These are phyloP conservation scores for Zygoascus flipseniorum DNA, from an alignment of 805 yeast genomes.

Conservation along the genomic window DNA sequence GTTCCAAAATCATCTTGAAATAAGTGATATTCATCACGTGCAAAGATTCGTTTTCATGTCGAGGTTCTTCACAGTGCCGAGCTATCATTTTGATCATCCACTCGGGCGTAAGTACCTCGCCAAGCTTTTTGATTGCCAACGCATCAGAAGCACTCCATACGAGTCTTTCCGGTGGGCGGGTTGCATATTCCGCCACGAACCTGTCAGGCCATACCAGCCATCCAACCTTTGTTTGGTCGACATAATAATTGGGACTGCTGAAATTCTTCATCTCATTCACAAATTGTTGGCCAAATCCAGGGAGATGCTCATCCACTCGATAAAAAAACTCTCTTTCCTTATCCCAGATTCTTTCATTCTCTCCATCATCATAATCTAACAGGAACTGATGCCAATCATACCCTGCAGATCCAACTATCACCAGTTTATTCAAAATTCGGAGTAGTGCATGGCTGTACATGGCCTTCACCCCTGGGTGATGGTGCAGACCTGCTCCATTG, in stretches of 20 bases:
- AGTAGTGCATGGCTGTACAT: conserved; percentile 53
- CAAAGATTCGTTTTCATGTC: conserved; percentile 48
- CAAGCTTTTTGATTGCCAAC: conserved; percentile 35
- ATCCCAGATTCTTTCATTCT: neutral
- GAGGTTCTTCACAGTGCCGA: conserved; percentile 51
- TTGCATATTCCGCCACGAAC: conserved; percentile 26
- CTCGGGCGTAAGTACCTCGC: conserved; percentile 39
- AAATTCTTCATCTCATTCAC: conserved; percentile 43
- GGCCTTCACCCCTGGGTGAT: conserved; percentile 61
- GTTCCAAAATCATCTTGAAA: conserved; percentile 40
- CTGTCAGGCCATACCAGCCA: conserved; percentile 69
- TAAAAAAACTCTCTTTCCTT: neutral
- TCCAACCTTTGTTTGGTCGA: conserved; percentile 48
- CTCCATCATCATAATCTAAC: conserved; percentile 29
- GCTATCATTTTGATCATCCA: conserved; percentile 51
- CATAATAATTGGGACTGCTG: conserved; percentile 54
- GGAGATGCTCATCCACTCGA: conserved; percentile 18
- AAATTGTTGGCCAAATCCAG: conserved; percentile 36
- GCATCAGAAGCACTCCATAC: conserved; percentile 37
- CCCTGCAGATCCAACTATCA: conserved; percentile 36
- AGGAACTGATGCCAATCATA: conserved; percentile 36
- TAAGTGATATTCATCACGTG: conserved; percentile 58
- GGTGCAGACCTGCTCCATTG: conserved; percentile 18
- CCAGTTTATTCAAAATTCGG: conserved; percentile 40
- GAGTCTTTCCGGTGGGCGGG: neutral